Percentiles rank a stretch among this genome's conserved stretches.
Conservation (phyloP, 1,284 basidiomycete genomes). For the Cutaneotrichosporon curvatum region DNA sequence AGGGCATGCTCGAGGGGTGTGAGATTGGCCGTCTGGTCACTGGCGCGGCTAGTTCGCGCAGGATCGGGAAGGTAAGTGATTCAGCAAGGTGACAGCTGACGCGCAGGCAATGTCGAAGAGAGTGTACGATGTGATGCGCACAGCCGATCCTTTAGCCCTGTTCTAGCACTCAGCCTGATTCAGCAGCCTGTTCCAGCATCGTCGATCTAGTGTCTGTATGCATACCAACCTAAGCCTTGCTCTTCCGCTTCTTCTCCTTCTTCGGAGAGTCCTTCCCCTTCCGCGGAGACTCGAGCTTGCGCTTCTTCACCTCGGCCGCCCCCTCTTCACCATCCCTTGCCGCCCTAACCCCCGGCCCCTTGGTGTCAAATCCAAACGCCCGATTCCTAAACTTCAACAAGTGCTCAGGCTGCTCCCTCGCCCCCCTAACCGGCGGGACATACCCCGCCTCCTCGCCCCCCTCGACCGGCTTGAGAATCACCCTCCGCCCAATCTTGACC, state of each 20-base stretch:
- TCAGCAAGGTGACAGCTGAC: conserved; percentile 4
- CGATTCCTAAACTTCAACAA: conserved; percentile 40
- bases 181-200: too few relatives aligned
- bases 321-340: not conserved
- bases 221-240: conserved; percentile 5
- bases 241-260: conserved; percentile 22
- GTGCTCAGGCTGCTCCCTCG: conserved; percentile 31
- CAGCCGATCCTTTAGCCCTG: conserved; percentile 34
- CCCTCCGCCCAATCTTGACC: conserved; percentile 28
- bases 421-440: conserved; percentile 13
- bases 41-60: conserved; percentile 28
- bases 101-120: conserved; percentile 29
- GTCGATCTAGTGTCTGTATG: not conserved
- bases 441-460: not conserved
- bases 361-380: conserved; percentile 32
- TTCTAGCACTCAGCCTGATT: conserved; percentile 16
- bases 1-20: conserved; percentile 33
- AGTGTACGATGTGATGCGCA: conserved; percentile 33
- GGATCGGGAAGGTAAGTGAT: conserved; percentile 29
- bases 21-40: conserved; percentile 29
- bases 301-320: conserved; percentile 4
- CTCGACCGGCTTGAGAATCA: conserved; percentile 32
- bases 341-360: conserved; percentile 21
- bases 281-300: conserved; percentile 2
- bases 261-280: conserved; percentile 10